phyloP scores from a whole-genome alignment of 345 rosid genomes.

The Pistacia vera region DNA sequence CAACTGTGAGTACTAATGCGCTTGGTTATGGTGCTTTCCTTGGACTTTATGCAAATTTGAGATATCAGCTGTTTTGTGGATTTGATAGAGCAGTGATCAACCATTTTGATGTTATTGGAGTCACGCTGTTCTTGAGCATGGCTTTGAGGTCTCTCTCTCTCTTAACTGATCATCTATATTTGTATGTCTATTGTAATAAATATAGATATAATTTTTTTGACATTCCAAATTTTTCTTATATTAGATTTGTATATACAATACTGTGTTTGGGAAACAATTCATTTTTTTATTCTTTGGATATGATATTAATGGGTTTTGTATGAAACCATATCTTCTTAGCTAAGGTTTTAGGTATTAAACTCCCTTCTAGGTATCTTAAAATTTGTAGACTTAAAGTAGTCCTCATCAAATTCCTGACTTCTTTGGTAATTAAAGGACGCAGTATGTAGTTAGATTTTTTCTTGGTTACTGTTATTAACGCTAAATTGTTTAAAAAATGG shows the following conservation, averaged over 20 bases:
- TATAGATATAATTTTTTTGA: not conserved
- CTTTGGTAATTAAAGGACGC: too few relatives aligned
- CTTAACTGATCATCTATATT: not conserved
- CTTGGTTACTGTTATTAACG: too few relatives aligned
- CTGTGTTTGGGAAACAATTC: not conserved
- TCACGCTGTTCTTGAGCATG: conserved; percentile 81
- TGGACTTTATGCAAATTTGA: conserved; percentile 80
- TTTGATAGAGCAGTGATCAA: conserved; percentile 66
- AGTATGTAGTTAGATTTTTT: too few relatives aligned
- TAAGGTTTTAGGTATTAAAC: too few relatives aligned
- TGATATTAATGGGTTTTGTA: not conserved
- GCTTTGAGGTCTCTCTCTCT: conserved; percentile 61
- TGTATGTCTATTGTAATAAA: not conserved
- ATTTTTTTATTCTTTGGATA: not conserved
- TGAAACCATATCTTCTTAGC: not conserved
- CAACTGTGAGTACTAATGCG: conserved; percentile 64
- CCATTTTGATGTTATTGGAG: conserved; percentile 96
- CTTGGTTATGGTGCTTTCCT: conserved; percentile 85
- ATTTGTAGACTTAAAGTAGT: too few relatives aligned
- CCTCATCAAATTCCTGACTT: too few relatives aligned
- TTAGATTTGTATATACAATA: not conserved
- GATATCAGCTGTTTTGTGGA: conserved; percentile 78
- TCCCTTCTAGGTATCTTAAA: too few relatives aligned
- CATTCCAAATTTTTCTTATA: not conserved
- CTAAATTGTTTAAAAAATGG: too few relatives aligned